phyloP scores from a whole-genome alignment of 345 rosid genomes.

The Nasturtium officinale region DNA sequence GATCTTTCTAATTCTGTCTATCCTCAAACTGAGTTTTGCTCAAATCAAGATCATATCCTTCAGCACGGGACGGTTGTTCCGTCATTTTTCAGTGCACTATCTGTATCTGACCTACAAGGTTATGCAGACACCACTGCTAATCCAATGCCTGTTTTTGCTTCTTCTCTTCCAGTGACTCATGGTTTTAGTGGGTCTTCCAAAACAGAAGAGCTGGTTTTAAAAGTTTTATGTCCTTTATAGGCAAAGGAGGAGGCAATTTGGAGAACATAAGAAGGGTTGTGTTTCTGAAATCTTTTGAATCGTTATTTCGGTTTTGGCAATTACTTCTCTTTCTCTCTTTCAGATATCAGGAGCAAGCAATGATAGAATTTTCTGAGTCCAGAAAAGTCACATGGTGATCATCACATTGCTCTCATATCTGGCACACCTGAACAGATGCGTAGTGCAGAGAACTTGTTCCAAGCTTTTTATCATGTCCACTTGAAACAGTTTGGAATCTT shows the following conservation, averaged over 20 bases:
- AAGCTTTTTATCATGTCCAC: conserved; percentile 94
- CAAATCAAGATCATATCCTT: conserved; percentile 59
- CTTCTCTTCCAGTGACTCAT: conserved; percentile 65
- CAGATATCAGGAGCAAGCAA: conserved; percentile 98
- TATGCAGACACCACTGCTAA: conserved; percentile 58
- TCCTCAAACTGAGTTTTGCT: conserved; percentile 68
- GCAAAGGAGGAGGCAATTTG: conserved; percentile 84
- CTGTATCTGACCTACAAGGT: conserved; percentile 47
- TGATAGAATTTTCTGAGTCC: conserved; percentile 79
- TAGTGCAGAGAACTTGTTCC: conserved; percentile 88
- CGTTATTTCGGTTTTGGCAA: background rate
- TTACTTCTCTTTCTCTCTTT: conserved; percentile 19
- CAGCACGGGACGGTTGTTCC: conserved; percentile 61
- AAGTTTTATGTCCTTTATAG: conserved; percentile 76
- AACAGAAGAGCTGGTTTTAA: conserved; percentile 67
- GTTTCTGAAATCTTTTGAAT: conserved; percentile 16
- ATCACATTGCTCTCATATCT: conserved; percentile 72
- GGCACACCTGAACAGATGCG: conserved; percentile 88
- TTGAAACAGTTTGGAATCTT: conserved; percentile 38
- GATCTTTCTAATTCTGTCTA: conserved; percentile 63
- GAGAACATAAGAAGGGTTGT: conserved; percentile 82
- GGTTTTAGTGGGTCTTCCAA: conserved; percentile 53
- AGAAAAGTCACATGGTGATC: conserved; percentile 75
- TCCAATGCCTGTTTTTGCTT: conserved; percentile 70
- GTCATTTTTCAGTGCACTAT: conserved; percentile 53